Conservation (phyloP, 192 early-diverging fungal genomes). For the Backusella sp. region DNA sequence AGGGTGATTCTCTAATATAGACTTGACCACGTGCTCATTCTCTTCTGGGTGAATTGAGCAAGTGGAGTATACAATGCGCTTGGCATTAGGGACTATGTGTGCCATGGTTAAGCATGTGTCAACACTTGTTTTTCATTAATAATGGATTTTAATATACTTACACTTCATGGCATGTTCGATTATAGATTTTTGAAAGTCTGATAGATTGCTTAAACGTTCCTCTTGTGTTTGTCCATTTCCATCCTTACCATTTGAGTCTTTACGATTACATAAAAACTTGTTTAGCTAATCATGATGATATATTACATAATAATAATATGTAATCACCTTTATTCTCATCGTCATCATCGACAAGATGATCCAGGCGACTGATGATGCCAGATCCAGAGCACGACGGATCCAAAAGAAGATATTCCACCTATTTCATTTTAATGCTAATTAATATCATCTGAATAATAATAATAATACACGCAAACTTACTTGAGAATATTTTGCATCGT, state of each 20-base stretch:
- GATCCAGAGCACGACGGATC: slow-evolving; percentile 97
- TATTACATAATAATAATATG: neutral
- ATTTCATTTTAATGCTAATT: neutral
- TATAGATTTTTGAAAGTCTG: slow-evolving; percentile 83
- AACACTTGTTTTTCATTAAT: no score
- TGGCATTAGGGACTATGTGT: slow-evolving; percentile 68
- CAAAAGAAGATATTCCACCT: slow-evolving; percentile 84
- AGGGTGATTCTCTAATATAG: slow-evolving; percentile 53
- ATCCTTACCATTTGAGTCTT: slow-evolving; percentile 8
- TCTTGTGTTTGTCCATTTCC: slow-evolving; percentile 34
- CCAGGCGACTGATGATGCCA: slow-evolving; percentile 88
- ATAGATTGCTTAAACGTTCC: slow-evolving; percentile 67
- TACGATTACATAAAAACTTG: neutral
- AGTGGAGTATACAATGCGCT: slow-evolving; percentile 91
- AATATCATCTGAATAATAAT: neutral
- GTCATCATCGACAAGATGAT: slow-evolving; percentile 75
- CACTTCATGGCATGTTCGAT: slow-evolving; percentile 84
- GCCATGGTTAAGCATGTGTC: no score
- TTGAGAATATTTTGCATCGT: slow-evolving; percentile 58
- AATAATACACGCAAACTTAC: neutral
- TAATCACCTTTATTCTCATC: slow-evolving; percentile 31
- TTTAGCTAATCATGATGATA: neutral
- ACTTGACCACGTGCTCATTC: slow-evolving; percentile 92
- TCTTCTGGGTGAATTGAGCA: slow-evolving; percentile 92
- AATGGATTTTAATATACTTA: slow-evolving; percentile 5